Conservation (phyloP, 2,329 filamentous ascomycete species). For the Aspergillus fijiensis region DNA sequence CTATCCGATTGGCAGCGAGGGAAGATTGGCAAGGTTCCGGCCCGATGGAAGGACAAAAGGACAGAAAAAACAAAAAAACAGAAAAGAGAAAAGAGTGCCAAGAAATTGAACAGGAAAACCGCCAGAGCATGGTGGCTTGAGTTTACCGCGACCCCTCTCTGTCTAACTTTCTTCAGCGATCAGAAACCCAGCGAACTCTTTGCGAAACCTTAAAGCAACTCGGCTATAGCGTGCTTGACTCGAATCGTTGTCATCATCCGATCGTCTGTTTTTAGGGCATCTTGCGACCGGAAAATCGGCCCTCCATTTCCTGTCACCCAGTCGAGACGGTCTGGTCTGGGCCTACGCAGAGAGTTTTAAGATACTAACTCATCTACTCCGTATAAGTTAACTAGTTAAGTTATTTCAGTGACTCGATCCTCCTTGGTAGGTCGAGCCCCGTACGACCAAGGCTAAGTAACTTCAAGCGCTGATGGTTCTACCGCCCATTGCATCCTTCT, state of each 20-base stretch:
- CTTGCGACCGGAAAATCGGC: not conserved
- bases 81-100: not conserved
- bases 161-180: not conserved
- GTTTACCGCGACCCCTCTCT: not conserved
- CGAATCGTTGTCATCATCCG: not conserved
- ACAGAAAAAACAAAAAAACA: not conserved
- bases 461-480: not conserved
- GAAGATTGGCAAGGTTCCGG: slow-evolving; percentile 20
- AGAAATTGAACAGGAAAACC: not conserved
- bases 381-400: too few relatives aligned
- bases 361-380: not conserved
- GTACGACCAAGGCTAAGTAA: not conserved
- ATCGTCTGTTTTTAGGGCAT: too few relatives aligned
- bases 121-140: not conserved
- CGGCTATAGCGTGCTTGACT: not conserved
- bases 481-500: not conserved
- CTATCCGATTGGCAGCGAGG: not conserved
- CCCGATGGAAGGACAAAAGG: slow-evolving; percentile 8
- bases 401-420: not conserved
- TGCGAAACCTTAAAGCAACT: not conserved
- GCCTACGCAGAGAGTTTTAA: not conserved
- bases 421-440: not conserved
- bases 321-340: not conserved
- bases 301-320: not conserved
- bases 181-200: not conserved